Conservation (phyloP, 164 flowering plant genomes). For the Magnolia sinica region DNA sequence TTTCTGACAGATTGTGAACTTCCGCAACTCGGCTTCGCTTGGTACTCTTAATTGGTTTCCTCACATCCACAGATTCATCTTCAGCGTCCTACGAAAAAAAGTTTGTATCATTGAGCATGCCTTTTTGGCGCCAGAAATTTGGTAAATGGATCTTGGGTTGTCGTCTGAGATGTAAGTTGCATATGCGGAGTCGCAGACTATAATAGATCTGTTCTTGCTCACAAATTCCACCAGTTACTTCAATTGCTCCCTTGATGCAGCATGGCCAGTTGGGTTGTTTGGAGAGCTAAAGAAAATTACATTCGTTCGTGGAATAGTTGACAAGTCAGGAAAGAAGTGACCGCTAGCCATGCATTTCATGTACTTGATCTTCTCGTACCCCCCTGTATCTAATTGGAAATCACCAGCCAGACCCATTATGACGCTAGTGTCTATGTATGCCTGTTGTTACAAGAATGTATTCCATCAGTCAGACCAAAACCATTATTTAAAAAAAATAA, state of each 20-base stretch:
- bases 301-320: conserved; percentile 46
- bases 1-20: too few species aligned
- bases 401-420: conserved; percentile 69
- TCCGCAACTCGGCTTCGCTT: too few species aligned
- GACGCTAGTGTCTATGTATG: conserved; percentile 73
- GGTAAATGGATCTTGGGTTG: conserved; percentile 64
- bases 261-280: conserved; percentile 86
- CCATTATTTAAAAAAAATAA: not conserved
- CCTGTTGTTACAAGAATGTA: conserved; percentile 39
- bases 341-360: conserved; percentile 64
- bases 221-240: conserved; percentile 71
- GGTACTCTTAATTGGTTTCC: too few species aligned
- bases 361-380: conserved; percentile 63
- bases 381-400: conserved; percentile 38
- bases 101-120: conserved; percentile 23
- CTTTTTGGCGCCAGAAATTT: conserved; percentile 86
- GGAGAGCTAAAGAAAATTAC: conserved; percentile 92
- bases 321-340: conserved; percentile 68
- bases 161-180: conserved; percentile 67
- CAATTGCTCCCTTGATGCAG: conserved; percentile 65
- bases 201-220: conserved; percentile 68
- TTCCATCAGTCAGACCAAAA: conserved; percentile 3
- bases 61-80: too few species aligned
- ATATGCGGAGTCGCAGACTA: conserved; percentile 78
- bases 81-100: too few species aligned